phyloP scores from a whole-genome alignment of 2,329 filamentous ascomycete genomes.

The Fusarium anguioides region DNA sequence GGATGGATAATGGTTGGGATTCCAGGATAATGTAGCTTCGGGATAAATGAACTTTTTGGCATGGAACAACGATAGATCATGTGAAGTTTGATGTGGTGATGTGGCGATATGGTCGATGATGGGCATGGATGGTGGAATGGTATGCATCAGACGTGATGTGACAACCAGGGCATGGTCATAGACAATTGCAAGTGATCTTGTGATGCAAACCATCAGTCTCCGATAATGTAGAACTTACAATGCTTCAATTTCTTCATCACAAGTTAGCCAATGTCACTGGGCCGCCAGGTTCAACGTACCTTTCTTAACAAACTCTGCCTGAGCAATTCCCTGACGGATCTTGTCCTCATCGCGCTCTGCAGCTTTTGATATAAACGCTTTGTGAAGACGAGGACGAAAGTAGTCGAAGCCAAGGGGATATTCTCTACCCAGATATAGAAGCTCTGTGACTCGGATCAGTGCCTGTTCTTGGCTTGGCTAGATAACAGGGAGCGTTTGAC shows the following conservation, averaged over 20 bases:
- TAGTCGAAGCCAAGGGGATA: conserved; percentile 87
- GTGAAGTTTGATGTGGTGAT: neutral
- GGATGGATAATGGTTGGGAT: conserved; percentile 15
- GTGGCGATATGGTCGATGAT: neutral
- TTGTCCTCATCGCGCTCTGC: conserved; percentile 75
- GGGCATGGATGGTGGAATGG: neutral
- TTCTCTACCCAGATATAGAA: conserved; percentile 84
- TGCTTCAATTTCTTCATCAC: conserved; percentile 81
- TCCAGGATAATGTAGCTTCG: conserved; percentile 15
- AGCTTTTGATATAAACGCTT: conserved; percentile 83
- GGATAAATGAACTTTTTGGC: conserved; percentile 22
- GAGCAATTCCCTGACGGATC: conserved; percentile 79
- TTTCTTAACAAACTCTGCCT: conserved; percentile 91
- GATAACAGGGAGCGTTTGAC: neutral
- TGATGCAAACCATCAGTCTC: neutral
- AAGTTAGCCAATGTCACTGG: conserved; percentile 1
- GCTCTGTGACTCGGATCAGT: conserved; percentile 65
- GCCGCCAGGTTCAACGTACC: conserved; percentile 60
- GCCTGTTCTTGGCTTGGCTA: neutral
- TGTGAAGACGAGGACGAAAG: conserved; percentile 83
- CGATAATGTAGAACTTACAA: conserved; percentile 70
- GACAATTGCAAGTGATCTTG: neutral
- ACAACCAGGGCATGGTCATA: neutral
- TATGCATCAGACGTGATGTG: neutral
- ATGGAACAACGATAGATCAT: neutral